A percentile compares a stretch with the other conserved stretches of the same genome.
phyloP scores from a whole-genome alignment of 164 flowering plant species.

The Nelumbo lutea region DNA sequence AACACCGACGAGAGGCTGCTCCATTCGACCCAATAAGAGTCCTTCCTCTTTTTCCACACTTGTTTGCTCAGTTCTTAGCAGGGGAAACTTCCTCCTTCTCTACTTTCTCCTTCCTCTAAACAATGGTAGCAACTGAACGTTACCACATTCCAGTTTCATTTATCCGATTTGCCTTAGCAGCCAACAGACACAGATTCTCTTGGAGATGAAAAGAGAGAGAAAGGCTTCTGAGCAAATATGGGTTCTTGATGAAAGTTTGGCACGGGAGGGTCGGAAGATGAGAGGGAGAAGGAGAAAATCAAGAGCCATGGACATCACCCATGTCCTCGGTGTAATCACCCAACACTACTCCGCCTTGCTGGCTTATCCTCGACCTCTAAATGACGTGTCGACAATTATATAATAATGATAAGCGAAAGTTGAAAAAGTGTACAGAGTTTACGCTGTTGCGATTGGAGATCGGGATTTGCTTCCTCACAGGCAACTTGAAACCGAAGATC shows the following conservation, averaged over 20 bases:
- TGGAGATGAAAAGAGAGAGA: slow-evolving; percentile 18
- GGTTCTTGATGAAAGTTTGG: slow-evolving; percentile 26
- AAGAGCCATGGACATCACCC: slow-evolving; percentile 59
- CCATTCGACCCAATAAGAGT: slow-evolving; percentile 33
- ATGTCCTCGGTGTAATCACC: not conserved
- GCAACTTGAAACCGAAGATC: too few species aligned
- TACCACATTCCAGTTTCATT: slow-evolving; percentile 49
- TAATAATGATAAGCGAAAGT: too few species aligned
- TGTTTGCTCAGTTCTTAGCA: slow-evolving; percentile 18
- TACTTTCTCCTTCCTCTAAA: slow-evolving; percentile 20
- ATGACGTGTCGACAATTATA: not conserved
- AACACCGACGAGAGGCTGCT: slow-evolving; percentile 21
- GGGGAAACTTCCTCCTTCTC: slow-evolving; percentile 10
- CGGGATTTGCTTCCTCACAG: too few species aligned
- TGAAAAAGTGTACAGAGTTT: too few species aligned
- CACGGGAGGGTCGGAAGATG: slow-evolving; percentile 32
- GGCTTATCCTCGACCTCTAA: not conserved
- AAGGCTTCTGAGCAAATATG: slow-evolving; percentile 26
- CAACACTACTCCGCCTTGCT: not conserved
- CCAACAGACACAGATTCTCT: slow-evolving; percentile 17
- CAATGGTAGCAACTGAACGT: slow-evolving; percentile 35
- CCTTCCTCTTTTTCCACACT: slow-evolving; percentile 12
- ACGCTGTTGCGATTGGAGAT: too few species aligned
- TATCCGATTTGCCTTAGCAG: slow-evolving; percentile 35
- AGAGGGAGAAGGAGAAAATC: slow-evolving; percentile 39